Conservation (phyloP, 257 asterid species). For the Striga asiatica region DNA sequence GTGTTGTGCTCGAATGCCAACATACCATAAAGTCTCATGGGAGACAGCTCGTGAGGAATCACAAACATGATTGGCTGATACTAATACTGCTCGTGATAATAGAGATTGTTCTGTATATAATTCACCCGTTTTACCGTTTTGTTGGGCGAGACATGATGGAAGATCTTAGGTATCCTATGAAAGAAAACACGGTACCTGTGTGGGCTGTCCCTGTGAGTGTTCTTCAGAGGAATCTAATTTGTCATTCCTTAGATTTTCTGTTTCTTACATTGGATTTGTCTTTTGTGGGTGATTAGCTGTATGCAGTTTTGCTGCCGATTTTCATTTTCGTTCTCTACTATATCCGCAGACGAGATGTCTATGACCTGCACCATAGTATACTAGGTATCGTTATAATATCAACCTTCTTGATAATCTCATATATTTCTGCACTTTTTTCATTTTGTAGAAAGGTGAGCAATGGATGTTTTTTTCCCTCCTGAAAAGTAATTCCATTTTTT, state of each 20-base stretch:
- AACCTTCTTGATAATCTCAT: no score
- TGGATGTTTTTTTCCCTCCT: no score
- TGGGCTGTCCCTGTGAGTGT: slow-evolving; percentile 87
- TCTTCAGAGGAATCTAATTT: no score
- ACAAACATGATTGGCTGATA: slow-evolving; percentile 74
- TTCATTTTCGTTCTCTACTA: slow-evolving; percentile 49
- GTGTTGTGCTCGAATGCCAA: slow-evolving; percentile 27
- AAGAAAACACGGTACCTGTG: slow-evolving; percentile 65
- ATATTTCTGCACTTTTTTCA: no score
- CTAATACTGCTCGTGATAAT: slow-evolving; percentile 46
- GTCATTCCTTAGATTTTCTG: no score
- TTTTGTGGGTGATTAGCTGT: slow-evolving; percentile 34
- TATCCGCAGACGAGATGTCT: slow-evolving; percentile 56
- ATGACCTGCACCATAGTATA: slow-evolving; percentile 71
- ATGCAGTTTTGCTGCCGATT: slow-evolving; percentile 66
- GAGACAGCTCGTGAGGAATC: slow-evolving; percentile 39
- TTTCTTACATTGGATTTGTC: not conserved
- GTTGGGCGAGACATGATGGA: slow-evolving; percentile 69
- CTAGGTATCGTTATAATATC: no score
- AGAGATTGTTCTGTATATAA: slow-evolving; percentile 34
- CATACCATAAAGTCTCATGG: slow-evolving; percentile 72
- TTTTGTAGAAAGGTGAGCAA: no score
- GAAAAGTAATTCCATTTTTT: no score
- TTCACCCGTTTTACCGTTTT: slow-evolving; percentile 60
- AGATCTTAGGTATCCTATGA: slow-evolving; percentile 74